Base-by-base conservation (phyloP, 2,329 filamentous ascomycete genomes). In the Proliferodiscus dingleyae region DNA sequence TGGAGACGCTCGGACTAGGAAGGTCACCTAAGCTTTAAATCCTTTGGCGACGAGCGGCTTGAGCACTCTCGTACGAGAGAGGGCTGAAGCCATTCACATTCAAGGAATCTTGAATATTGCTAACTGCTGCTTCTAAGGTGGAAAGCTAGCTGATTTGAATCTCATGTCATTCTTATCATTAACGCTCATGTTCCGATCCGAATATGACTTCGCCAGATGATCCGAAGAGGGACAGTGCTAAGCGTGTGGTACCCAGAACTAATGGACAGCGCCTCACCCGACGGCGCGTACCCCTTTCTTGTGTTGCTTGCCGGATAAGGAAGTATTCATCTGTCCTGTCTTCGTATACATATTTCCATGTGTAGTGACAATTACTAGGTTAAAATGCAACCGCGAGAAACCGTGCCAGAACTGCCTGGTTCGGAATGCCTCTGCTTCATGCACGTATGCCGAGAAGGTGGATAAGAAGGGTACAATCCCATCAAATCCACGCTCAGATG, bases 371-470 rank as follows among this genome's bases (percentile, higher is more conserved):
- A 18, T 23, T 8, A 15, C n/a, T 26, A 59, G 56, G 28, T 43
- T 58, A 30, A 79, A 78, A 53, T 80, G 76, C 58, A 74, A 80
- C 58, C 72, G 76, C 34, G 62, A 64, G 7, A 62, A 68, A 41
- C 75, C 75, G 43, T 80, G 75, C 59, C 59, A 67, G 13, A 74
- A 78, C 58, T 79, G 75, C 53, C 55, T 68, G 30, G 74, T 73
- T 47, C 75, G 75, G 55, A 71, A 66, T 38, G 70, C 69, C 3
- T 57, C 62, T 5, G 46, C 52, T 36, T 41, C 51, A 8, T 80
- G 76, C 57, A 58, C 64, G 8, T 80, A 80, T 59, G 73, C 72
- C 30, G 73, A 76, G 16, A 69, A 68, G 51, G 68, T 69, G 2
- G 66, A 66, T 50, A 69, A 69, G 56, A 64, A 62, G 42, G 60